phyloP scores from a whole-genome alignment of 805 yeast genomes.

The Candida pini region DNA sequence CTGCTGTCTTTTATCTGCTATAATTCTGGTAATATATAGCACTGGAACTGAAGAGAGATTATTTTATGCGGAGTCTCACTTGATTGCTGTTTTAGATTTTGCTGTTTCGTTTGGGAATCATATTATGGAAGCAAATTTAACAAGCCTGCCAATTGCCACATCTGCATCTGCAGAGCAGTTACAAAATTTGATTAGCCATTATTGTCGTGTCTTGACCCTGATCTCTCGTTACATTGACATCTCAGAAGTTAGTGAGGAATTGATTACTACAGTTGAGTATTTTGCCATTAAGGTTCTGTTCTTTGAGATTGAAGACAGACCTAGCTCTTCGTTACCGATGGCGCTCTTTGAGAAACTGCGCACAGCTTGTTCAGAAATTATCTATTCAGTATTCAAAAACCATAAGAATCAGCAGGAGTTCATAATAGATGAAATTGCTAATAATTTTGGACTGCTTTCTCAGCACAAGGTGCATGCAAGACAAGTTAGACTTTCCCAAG shows the following conservation, averaged over 20 bases:
- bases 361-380: constrained; percentile 28
- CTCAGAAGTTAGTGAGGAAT: constrained; percentile 39
- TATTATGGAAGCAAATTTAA: too few relatives aligned
- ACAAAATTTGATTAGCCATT: not conserved
- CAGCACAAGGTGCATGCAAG: constrained; percentile 38
- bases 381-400: constrained; percentile 34
- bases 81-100: constrained; percentile 36
- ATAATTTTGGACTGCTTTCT: constrained; percentile 46
- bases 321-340: constrained; percentile 19
- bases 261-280: constrained; percentile 57
- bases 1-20: constrained; percentile 29
- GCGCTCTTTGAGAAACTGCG: constrained; percentile 17
- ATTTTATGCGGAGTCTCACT: constrained; percentile 40
- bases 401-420: constrained; percentile 51
- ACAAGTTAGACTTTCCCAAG: constrained; percentile 37
- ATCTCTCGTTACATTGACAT: constrained; percentile 12
- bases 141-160: not conserved
- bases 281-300: constrained; percentile 39
- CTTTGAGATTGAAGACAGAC: constrained; percentile 25
- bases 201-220: constrained; percentile 10
- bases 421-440: constrained; percentile 54
- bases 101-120: constrained; percentile 24
- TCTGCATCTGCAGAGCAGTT: not conserved
- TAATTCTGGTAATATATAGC: constrained; percentile 37
- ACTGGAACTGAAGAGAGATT: constrained; percentile 36